Percentiles rank a stretch among this genome's conserved stretches.
Conservation (phyloP, 2,329 filamentous ascomycete genomes). For the Xylaria multiplex region DNA sequence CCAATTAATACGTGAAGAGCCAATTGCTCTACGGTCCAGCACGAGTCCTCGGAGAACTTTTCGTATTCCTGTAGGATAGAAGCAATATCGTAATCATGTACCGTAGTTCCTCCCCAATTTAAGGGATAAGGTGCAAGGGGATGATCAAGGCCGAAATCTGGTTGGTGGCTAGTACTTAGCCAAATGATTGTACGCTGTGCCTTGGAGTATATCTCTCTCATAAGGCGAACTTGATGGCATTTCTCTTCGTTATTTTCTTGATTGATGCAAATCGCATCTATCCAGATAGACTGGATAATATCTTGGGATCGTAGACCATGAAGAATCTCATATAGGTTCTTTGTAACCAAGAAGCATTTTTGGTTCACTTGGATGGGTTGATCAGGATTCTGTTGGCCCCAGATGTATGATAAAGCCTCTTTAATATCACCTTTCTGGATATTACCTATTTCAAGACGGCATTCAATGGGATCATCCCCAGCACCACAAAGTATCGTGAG, state of each 20-base stretch:
- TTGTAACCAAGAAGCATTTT: background rate
- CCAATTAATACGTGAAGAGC: too few species aligned
- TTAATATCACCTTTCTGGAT: background rate
- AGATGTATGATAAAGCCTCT: constrained; percentile 26
- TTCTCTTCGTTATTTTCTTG: constrained; percentile 19
- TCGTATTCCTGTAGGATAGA: background rate
- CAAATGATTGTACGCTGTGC: constrained; percentile 21
- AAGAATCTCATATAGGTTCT: constrained; percentile 13
- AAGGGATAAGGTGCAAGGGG: too few species aligned
- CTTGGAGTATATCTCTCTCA: constrained; percentile 28
- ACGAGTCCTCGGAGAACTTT: background rate
- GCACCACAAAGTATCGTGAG: background rate
- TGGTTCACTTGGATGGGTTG: background rate
- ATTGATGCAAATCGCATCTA: constrained; percentile 36
- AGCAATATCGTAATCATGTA: background rate
- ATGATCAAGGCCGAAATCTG: too few species aligned
- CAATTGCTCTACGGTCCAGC: background rate
- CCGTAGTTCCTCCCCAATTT: background rate
- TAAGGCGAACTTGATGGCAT: constrained; percentile 22
- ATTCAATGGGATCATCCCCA: background rate
- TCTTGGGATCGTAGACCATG: background rate
- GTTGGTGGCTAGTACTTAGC: background rate
- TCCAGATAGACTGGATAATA: constrained; percentile 13
- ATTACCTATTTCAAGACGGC: background rate
- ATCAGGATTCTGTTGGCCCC: background rate